These are phyloP conservation scores for Dendrobium nobile DNA, from an alignment of 106 monocot species.

Conservation along the genomic window DNA sequence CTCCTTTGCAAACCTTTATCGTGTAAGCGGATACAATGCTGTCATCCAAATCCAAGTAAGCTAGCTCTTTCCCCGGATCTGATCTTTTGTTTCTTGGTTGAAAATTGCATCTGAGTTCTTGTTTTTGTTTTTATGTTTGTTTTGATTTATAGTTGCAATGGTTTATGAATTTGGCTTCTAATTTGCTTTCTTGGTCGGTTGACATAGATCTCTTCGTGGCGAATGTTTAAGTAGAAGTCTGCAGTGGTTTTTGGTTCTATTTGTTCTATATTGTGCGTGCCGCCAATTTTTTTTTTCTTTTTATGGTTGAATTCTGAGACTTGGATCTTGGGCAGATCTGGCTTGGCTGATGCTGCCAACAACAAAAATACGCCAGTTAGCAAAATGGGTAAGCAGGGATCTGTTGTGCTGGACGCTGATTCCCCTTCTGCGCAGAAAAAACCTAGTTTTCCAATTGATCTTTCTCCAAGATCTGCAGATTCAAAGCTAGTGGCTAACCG, in stretches of 20 bases:
- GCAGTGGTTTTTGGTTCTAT: background rate
- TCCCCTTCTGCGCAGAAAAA: slow-evolving; percentile 1
- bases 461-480: slow-evolving; percentile 10
- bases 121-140: too few species aligned
- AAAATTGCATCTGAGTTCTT: background rate
- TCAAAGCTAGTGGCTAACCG: slow-evolving; percentile 23
- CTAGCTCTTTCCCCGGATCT: background rate
- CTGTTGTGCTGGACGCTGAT: background rate
- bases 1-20: background rate
- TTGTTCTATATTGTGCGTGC: background rate
- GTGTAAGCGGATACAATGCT: background rate
- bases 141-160: too few species aligned
- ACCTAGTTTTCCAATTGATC: background rate
- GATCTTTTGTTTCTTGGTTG: background rate
- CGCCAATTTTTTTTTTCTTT: background rate
- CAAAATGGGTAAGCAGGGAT: slow-evolving; percentile 6
- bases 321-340: slow-evolving; percentile 1
- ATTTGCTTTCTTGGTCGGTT: too few species aligned
- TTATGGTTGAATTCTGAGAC: background rate
- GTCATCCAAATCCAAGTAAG: slow-evolving; percentile 2
- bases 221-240: background rate
- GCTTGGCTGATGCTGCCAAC: background rate
- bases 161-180: too few species aligned
- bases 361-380: background rate
- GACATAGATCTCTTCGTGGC: too few species aligned